Base-by-base conservation (phyloP, 257 asterid species). In the Ilex asprella region DNA sequence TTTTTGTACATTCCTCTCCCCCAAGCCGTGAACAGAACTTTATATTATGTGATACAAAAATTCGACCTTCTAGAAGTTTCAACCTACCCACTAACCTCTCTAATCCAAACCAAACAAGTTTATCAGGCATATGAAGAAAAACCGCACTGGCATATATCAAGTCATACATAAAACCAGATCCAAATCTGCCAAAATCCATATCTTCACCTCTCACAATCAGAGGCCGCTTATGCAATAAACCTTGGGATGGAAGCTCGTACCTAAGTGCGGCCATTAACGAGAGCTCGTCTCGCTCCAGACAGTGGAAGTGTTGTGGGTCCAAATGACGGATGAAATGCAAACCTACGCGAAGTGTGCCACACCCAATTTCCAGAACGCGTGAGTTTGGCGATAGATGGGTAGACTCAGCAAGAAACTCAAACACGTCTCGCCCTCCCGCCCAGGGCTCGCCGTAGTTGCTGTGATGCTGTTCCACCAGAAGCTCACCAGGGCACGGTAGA, bases 361-460 rank as follows among this genome's bases (percentile, higher is more conserved):
- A 92, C 31, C 97, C 97, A 32, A 89, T 92, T 77, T 92, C 99
- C 61, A 92, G 93, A 61, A 92, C 97, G 66, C 69, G 79, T 6
- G 97, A 83, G 63, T 73, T 62, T 3, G 93, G 86, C 2, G 67
- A 73, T 58, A 92, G 70, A 43, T 67, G 75, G 63, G 80, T 72
- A 1, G 87, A 74, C 66, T 78, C 88, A 2, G 97, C 99, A 32
- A 92, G 86, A 74, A 86, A 92, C 52, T 89, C 97, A 53, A 86
- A 92, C 11, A 82, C 96, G 60, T 92, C 99, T 53, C 97, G 79
- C 55, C 99, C 99, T 47, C 99, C 99, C 1, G 99, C 96, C 97
- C 99, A 92, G 16, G 99, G 99, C 78, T 92, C 99, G 47, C 99
- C 99, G 31, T 92, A 92, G 70, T 88, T 81, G 86, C 99, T 92